Evolutionary conservation across 2,329 filamentous ascomycete species (phyloP).

Genomic region (Phaeosphaeriaceae sp.): DNA sequence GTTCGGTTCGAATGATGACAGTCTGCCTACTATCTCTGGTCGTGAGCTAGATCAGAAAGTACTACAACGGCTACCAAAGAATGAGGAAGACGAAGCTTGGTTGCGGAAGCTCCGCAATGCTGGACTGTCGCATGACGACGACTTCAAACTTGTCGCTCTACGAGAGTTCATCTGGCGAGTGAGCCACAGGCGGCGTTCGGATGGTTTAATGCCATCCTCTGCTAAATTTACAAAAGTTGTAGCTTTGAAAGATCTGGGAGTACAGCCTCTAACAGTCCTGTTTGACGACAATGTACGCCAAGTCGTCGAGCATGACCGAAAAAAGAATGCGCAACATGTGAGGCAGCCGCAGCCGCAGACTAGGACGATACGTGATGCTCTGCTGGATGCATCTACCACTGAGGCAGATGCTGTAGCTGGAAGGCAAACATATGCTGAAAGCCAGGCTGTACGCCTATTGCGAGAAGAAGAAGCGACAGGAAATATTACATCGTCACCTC

Average conservation of each 20-base stretch:
- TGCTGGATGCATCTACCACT: slow-evolving; percentile 89
- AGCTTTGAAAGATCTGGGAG: slow-evolving; percentile 74
- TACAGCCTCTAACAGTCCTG: slow-evolving; percentile 87
- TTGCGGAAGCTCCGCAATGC: slow-evolving; percentile 83
- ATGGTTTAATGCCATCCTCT: slow-evolving; percentile 49
- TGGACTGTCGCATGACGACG: slow-evolving; percentile 82
- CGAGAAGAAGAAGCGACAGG: slow-evolving; percentile 30
- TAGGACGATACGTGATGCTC: slow-evolving; percentile 87
- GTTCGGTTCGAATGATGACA: slow-evolving; percentile 64
- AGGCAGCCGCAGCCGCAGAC: slow-evolving; percentile 50
- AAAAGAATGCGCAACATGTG: slow-evolving; percentile 41
- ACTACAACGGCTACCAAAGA: slow-evolving; percentile 71
- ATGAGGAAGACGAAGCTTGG: slow-evolving; percentile 95
- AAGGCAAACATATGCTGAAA: slow-evolving; percentile 50
- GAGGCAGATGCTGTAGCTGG: slow-evolving; percentile 71
- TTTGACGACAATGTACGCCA: slow-evolving; percentile 75
- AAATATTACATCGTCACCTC: slow-evolving; percentile 31
- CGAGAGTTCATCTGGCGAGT: slow-evolving; percentile 92
- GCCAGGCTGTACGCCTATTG: slow-evolving; percentile 46
- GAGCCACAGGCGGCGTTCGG: slow-evolving; percentile 72
- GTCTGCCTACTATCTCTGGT: slow-evolving; percentile 62
- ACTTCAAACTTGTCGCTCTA: slow-evolving; percentile 84
- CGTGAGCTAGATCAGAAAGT: slow-evolving; percentile 64
- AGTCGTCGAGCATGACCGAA: slow-evolving; percentile 51
- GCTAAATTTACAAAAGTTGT: slow-evolving; percentile 73